Base-by-base conservation (phyloP, 1,284 basidiomycete species). In the Heterobasidion annosum region DNA sequence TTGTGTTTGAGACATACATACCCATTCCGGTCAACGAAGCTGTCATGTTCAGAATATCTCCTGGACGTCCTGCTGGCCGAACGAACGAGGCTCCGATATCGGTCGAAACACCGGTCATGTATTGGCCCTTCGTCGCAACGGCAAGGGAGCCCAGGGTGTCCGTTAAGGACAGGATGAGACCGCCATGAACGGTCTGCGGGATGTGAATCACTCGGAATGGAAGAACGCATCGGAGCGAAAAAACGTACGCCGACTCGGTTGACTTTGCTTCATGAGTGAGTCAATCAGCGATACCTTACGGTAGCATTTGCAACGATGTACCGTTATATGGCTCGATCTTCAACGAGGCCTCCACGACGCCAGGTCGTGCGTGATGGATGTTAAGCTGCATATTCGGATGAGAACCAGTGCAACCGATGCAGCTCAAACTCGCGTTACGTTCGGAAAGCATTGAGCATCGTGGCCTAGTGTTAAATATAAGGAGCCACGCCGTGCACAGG, bases 71-170 rank as follows among this genome's bases (percentile, higher is more conserved):
- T 1, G 77, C 85, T 12, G 85, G 83, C 50, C 81, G 81, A 53
- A 91, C 82, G 61, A 91, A 95, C 2, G 88, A 91, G 0, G 91
- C 85, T 49, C 85, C 85, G 62, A 96, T 85, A 65, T 95, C 92
- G 1, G 91, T 92, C 2, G 88, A 91, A 7, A 95, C 91, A 15
- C 92, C 88, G 0, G 93, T 94, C 82, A 91, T 88, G 67, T 73
- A 87, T 25, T 92, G 80, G 3, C 93, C 93, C 59, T 85, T 85
- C 12, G 85, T 82, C 0, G 89, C 88, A 19, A 95, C 79, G 7
- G 89, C 89, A 10, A 95, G 77, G 0, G 87, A 91, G 6, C 93
- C 92, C 48, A 91, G 71, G 8, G 91, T 93, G 66, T 95, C 92
- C 8, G 91, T 91, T 16, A 96, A 70, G 1, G 90, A 91, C 63